These are phyloP conservation scores for Boehmeria nivea DNA, from an alignment of 306 rosid genomes.

Conservation along the genomic window DNA sequence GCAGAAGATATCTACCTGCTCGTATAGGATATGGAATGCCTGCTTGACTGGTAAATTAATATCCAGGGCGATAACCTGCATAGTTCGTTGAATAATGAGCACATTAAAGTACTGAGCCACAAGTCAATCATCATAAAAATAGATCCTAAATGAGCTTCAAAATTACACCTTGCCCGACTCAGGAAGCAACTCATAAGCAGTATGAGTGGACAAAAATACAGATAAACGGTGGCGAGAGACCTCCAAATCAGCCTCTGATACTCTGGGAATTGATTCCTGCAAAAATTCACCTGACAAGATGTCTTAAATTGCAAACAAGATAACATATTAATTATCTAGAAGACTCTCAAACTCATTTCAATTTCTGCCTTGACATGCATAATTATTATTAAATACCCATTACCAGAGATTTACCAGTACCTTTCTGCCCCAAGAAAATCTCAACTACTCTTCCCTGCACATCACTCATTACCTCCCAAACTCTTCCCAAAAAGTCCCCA, in stretches of 20 bases:
- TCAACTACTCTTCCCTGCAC: no score
- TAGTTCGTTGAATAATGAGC: conserved; percentile 17
- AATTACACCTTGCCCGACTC: conserved; percentile 92
- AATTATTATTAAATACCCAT: no score
- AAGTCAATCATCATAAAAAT: conserved; percentile 1
- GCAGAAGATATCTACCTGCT: conserved; percentile 52
- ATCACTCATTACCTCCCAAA: not conserved
- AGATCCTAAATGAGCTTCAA: conserved; percentile 26
- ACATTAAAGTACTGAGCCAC: conserved; percentile 7
- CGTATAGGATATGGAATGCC: conserved; percentile 75
- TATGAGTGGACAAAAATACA: conserved; percentile 53
- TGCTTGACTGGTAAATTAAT: conserved; percentile 71
- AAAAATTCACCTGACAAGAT: conserved; percentile 26
- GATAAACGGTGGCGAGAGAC: conserved; percentile 65
- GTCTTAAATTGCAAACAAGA: conserved; percentile 22
- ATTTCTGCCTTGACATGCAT: no score
- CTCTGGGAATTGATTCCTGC: conserved; percentile 55
- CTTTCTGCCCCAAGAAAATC: not conserved
- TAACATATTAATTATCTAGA: no score
- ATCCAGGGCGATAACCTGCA: conserved; percentile 72
- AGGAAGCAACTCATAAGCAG: conserved; percentile 76
- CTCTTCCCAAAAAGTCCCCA: not conserved
- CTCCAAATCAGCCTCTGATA: conserved; percentile 50
- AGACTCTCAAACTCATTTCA: no score
- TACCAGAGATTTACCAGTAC: no score